Base-by-base conservation (phyloP, 805 yeast genomes). In the Torulaspora maleeae region DNA sequence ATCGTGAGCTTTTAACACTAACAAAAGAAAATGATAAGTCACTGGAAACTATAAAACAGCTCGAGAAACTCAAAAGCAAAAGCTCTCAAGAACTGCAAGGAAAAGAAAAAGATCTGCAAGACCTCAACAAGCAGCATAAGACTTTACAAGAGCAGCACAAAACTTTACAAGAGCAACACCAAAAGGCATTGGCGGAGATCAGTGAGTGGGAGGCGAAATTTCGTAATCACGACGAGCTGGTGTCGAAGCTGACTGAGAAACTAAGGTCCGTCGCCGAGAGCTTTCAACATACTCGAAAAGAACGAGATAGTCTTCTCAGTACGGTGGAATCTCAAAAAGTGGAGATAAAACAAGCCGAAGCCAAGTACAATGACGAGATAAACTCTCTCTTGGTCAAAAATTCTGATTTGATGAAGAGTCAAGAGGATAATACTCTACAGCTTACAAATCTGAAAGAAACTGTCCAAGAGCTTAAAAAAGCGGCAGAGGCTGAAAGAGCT, bases 1-100 rank as follows among this genome's bases (percentile, higher is more conserved):
- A 83, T 44, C 71, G 91, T 32, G 98, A 90, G 52, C 68, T 90
- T 25, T 77, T 87, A 63, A 76, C 76, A 38, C 68, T 88, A 35
- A 74, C 80, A 0, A 78, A 77, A 44, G 79, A 79, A 27, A 82
- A 81, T 47, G 79, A 76, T 1, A 74, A 75, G 0, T 55, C 74
- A 5, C 80, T 75, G 36, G 68, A 69, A 20, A 63, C 64, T 7
- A 63, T 77, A 12, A 72, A 70, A 32, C 56, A 53, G 4, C 48
- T 74, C 36, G 76, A 79, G 45, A 75, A 70, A 34, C 75, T 75
- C 25, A 60, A 62, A 3, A 73, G 69, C 15, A 74, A 70, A 32
- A 51, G 56, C 0, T 59, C 62, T 3, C 50, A 43, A 50, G 12
- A 58, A 55, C 30, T 49, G 56, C 9, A 59, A 57, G 38, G 56